Conservation (phyloP, 2,329 filamentous ascomycete genomes). For the Stachybotrys chartarum region DNA sequence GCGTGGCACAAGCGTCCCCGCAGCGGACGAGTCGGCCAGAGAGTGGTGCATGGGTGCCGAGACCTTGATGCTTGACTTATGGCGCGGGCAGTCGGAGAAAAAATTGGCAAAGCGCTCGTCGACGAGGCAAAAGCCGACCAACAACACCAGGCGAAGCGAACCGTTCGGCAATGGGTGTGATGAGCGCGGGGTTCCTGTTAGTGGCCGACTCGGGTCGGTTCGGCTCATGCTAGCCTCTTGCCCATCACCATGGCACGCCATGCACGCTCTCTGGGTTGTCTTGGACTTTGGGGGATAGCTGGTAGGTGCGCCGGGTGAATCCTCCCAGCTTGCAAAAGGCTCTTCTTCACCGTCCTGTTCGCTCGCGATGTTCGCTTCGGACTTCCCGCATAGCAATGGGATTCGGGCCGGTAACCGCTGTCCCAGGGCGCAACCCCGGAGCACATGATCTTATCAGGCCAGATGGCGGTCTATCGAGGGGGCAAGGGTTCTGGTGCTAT, state of each 20-base stretch:
- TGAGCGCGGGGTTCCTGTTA: not conserved
- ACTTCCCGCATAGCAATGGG: not conserved
- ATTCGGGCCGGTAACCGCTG: not conserved
- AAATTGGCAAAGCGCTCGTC: not conserved
- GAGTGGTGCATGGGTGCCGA: not conserved
- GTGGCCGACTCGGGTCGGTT: not conserved
- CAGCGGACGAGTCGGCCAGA: not conserved
- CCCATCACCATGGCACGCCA: not conserved
- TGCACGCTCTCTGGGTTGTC: not conserved
- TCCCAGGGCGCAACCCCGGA: not conserved
- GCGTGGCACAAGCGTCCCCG: not conserved
- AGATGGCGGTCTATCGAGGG: conserved; percentile 3
- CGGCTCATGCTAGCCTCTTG: not conserved
- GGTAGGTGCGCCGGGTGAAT: not conserved
- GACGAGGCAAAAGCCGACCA: not conserved
- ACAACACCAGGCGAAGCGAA: not conserved
- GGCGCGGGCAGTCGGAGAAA: not conserved
- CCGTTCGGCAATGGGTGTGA: not conserved
- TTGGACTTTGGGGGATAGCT: not conserved
- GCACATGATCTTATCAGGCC: conserved; percentile 2
- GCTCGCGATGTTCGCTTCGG: not conserved
- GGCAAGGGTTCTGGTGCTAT: not conserved
- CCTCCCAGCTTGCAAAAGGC: not conserved
- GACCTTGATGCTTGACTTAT: not conserved
- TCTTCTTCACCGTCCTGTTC: not conserved